phyloP scores from a whole-genome alignment of 306 rosid species.

The Cajanus cajan region DNA sequence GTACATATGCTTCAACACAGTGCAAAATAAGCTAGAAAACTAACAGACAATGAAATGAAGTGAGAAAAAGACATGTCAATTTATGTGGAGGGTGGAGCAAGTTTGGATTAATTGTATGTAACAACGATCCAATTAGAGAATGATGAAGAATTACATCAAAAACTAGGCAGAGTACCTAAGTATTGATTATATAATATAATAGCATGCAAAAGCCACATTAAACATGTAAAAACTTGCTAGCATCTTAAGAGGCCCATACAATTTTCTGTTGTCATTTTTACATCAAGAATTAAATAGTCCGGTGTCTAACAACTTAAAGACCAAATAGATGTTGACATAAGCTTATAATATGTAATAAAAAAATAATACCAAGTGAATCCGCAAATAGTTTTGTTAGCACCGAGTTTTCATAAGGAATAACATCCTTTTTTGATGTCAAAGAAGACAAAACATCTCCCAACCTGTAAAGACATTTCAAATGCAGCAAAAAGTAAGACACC shows the following conservation, averaged over 20 bases:
- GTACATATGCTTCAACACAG: background rate
- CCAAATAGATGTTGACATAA: conserved; percentile 18
- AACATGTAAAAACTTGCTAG: background rate
- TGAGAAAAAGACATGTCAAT: background rate
- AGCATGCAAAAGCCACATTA: background rate
- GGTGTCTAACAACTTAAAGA: background rate
- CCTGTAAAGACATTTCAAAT: conserved; percentile 38
- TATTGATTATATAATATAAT: background rate
- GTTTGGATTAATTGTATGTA: background rate
- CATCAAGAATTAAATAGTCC: background rate
- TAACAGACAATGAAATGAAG: background rate
- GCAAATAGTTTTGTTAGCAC: conserved; percentile 42
- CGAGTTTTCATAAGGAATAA: conserved; percentile 47
- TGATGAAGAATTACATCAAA: background rate
- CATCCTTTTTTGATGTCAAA: conserved; percentile 46
- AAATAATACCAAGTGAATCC: conserved; percentile 49
- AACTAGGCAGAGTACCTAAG: background rate
- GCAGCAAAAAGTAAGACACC: background rate
- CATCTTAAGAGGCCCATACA: background rate
- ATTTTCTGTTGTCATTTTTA: background rate
- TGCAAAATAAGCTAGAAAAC: background rate
- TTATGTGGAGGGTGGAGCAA: background rate
- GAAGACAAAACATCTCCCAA: conserved; percentile 55
- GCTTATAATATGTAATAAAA: conserved; percentile 25
- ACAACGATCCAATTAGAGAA: background rate